Evolutionary conservation across 768 basidiomycete species (phyloP).

Genomic region (Rhodotorula kratochvilovae): DNA sequence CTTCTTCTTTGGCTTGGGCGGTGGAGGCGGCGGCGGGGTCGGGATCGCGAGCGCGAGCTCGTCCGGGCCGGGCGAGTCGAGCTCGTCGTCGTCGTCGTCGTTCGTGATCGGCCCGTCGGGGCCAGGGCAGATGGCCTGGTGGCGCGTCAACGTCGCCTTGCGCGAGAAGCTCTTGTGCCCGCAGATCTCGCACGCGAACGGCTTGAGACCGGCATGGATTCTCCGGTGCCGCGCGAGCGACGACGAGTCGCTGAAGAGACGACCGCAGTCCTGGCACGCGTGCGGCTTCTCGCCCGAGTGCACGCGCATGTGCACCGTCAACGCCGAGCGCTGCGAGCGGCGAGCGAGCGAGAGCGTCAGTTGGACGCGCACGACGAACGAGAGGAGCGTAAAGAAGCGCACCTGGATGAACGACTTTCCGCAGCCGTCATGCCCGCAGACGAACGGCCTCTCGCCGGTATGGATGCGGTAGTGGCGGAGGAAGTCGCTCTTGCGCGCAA

Average conservation of each 20-base stretch:
- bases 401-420: conserved; percentile 93
- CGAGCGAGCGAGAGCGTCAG: not conserved
- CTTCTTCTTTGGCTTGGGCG: conserved; percentile 1
- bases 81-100: conserved; percentile 3
- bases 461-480: conserved; percentile 83
- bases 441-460: conserved; percentile 80
- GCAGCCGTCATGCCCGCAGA: conserved; percentile 65
- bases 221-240: conserved; percentile 83
- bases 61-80: not conserved
- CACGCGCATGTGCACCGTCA: conserved; percentile 79
- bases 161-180: conserved; percentile 86
- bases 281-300: conserved; percentile 91
- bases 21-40: not conserved
- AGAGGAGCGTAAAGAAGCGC: conserved; percentile 21
- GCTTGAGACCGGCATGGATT: conserved; percentile 64
- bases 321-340: conserved; percentile 66
- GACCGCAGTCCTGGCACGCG: conserved; percentile 78
- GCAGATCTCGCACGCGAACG: conserved; percentile 80
- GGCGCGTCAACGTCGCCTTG: conserved; percentile 74
- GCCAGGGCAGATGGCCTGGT: conserved; percentile 45
- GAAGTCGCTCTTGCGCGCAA: conserved; percentile 76
- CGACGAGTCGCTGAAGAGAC: conserved; percentile 82
- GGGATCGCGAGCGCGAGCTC: not conserved
- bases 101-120: not conserved
- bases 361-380: not conserved